Percentiles rank a stretch among this genome's conserved stretches.
Conservation (phyloP, 2,329 filamentous ascomycete species). For the Alternaria viburni region DNA sequence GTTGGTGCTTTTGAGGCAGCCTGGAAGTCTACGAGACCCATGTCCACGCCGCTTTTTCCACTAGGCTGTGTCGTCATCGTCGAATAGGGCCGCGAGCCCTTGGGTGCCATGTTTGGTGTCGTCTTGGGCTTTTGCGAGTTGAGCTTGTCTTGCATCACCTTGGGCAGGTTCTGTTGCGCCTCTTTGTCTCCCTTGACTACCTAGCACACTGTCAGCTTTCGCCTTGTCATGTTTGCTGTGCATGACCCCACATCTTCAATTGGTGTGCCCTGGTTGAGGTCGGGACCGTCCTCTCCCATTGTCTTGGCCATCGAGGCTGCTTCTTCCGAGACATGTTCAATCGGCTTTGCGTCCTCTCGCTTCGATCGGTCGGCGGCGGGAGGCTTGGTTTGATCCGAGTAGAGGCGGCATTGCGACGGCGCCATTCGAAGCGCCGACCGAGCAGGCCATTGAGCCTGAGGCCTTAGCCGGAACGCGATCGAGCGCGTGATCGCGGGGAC, state of each 20-base stretch:
- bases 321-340: slow-evolving; percentile 70
- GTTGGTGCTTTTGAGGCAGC: slow-evolving; percentile 23
- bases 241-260: slow-evolving; percentile 64
- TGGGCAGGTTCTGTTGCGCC: slow-evolving; percentile 66
- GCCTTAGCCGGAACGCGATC: slow-evolving; percentile 42
- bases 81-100: slow-evolving; percentile 63
- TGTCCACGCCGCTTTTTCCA: slow-evolving; percentile 24
- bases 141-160: slow-evolving; percentile 69
- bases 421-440: slow-evolving; percentile 27
- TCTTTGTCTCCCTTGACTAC: slow-evolving; percentile 69
- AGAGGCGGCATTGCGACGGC: slow-evolving; percentile 38
- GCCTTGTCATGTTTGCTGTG: not conserved
- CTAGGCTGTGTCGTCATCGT: slow-evolving; percentile 50
- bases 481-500: slow-evolving; percentile 37
- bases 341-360: slow-evolving; percentile 41
- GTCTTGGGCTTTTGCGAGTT: slow-evolving; percentile 53
- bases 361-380: slow-evolving; percentile 40
- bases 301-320: slow-evolving; percentile 66
- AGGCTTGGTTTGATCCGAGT: slow-evolving; percentile 41
- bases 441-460: slow-evolving; percentile 37
- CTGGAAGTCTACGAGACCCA: slow-evolving; percentile 41
- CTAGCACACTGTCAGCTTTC: slow-evolving; percentile 49
- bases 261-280: slow-evolving; percentile 69
- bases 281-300: slow-evolving; percentile 64
- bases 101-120: slow-evolving; percentile 45